Evolutionary conservation across 495 filamentous ascomycete species (phyloP).

Genomic region (Clohesyomyces aquaticus): DNA sequence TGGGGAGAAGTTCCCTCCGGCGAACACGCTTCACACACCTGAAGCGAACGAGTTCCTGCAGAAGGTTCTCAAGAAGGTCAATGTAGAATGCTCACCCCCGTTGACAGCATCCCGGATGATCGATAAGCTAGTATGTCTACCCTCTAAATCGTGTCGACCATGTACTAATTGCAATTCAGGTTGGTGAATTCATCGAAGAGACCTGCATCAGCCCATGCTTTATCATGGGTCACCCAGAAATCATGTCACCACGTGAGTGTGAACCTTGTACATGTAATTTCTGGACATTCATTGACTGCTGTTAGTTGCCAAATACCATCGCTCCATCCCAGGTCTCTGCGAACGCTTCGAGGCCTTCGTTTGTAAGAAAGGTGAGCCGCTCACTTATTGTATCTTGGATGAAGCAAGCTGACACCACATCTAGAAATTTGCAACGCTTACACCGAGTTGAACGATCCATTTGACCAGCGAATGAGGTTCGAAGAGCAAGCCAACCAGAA

Average conservation of each 20-base stretch:
- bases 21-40: constrained; percentile 83
- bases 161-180: constrained; percentile 6
- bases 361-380: constrained; percentile 96
- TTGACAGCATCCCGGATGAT: constrained; percentile 96
- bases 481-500: constrained; percentile 97
- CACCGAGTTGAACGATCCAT: constrained; percentile 97
- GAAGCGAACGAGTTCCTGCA: constrained; percentile 88
- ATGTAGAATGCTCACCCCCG: constrained; percentile 86
- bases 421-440: constrained; percentile 67
- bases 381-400: too few species aligned
- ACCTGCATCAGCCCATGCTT: constrained; percentile 95
- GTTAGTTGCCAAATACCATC: constrained; percentile 97
- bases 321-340: constrained; percentile 77
- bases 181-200: constrained; percentile 88
- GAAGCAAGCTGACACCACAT: too few species aligned
- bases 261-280: too few species aligned
- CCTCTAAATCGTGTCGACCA: background rate
- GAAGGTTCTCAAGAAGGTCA: constrained; percentile 80
- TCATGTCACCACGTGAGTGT: constrained; percentile 98
- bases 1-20: constrained; percentile 90
- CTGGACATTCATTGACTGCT: too few species aligned
- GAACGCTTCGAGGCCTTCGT: constrained; percentile 98
- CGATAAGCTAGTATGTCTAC: constrained; percentile 76
- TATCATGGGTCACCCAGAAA: constrained; percentile 87
- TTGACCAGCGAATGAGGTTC: constrained; percentile 91